Conservation (phyloP, 116 monocot species). For the Papilionanthe hybrid region DNA sequence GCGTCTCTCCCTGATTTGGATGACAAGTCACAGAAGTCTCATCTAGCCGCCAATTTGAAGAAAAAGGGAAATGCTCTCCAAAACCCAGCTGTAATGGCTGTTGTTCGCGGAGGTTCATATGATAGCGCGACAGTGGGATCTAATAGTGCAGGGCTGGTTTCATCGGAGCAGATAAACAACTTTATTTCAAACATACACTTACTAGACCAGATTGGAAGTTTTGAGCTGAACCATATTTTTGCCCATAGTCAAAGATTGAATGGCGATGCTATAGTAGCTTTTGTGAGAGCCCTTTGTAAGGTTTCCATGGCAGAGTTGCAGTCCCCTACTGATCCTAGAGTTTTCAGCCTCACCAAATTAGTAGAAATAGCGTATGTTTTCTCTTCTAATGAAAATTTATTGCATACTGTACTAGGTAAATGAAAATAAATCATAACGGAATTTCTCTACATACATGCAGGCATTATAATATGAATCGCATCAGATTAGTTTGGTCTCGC, state of each 20-base stretch:
- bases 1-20: conserved; percentile 40
- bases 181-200: conserved; percentile 92
- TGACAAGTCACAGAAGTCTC: conserved; percentile 57
- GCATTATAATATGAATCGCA: conserved; percentile 98
- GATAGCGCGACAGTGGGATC: conserved; percentile 64
- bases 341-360: conserved; percentile 96
- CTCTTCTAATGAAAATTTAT: neutral
- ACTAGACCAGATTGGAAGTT: conserved; percentile 88
- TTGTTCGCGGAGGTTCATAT: conserved; percentile 92
- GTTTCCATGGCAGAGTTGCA: conserved; percentile 92
- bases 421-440: neutral
- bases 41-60: conserved; percentile 36
- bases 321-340: conserved; percentile 88
- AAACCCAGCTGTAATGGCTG: conserved; percentile 90
- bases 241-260: conserved; percentile 95
- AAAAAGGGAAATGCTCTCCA: conserved; percentile 83
- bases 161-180: conserved; percentile 82
- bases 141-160: conserved; percentile 57
- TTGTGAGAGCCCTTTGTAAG: conserved; percentile 97
- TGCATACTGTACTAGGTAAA: neutral
- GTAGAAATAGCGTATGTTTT: conserved; percentile 96
- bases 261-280: conserved; percentile 95
- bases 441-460: conserved; percentile 35
- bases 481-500: conserved; percentile 93
- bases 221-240: conserved; percentile 96